Conservation (phyloP, 23 red algal species). For the Gracilaria domingensis region DNA sequence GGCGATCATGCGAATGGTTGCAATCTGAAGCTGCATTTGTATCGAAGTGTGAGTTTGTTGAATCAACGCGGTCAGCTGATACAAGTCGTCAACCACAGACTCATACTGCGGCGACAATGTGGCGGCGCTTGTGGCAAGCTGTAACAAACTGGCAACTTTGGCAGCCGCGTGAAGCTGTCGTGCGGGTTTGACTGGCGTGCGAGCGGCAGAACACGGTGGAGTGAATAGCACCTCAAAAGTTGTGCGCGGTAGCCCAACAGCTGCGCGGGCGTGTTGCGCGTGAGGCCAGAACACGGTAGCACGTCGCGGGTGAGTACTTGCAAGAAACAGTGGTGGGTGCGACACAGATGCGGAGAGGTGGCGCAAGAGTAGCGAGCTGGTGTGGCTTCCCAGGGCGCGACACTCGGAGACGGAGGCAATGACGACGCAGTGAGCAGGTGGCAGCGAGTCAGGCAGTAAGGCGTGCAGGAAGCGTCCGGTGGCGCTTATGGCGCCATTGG, state of each 20-base stretch:
- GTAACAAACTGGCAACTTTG: neutral
- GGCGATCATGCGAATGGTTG: neutral
- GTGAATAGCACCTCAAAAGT: neutral
- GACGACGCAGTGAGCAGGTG: neutral
- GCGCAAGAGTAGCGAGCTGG: neutral
- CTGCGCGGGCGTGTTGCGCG: neutral
- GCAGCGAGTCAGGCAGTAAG: neutral
- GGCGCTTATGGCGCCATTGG: neutral
- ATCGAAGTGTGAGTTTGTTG: conserved; percentile 1
- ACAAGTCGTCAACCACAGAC: conserved; percentile 11
- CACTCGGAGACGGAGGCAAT: conserved; percentile 5
- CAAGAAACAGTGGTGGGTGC: neutral
- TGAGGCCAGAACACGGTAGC: conserved; percentile 31
- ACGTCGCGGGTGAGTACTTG: no score
- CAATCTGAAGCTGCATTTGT: neutral
- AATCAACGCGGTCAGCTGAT: neutral
- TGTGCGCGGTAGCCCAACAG: neutral
- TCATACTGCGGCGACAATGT: conserved; percentile 7
- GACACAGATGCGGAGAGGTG: neutral
- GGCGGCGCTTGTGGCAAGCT: neutral
- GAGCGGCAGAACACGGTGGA: neutral
- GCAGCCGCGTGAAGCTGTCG: neutral
- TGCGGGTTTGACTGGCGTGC: neutral
- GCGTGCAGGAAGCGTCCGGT: neutral
- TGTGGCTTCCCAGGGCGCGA: neutral